Base-by-base conservation (phyloP, 2,329 filamentous ascomycete species). In the Phaeoacremonium minimum region DNA sequence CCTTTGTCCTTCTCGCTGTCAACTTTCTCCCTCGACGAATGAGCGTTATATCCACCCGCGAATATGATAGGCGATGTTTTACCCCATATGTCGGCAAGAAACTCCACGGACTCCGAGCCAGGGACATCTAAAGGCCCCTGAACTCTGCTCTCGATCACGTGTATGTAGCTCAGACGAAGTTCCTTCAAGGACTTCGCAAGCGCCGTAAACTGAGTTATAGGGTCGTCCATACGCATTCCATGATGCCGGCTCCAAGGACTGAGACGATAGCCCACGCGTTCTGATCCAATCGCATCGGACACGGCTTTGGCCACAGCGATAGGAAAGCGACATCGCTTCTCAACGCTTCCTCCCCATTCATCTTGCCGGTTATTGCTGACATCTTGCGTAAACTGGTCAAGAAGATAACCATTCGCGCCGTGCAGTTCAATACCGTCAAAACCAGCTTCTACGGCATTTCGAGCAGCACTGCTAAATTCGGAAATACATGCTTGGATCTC, bases 381-480 rank as follows among this genome's bases (percentile, higher is more conserved):
- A 42, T 71, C 67, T 42, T 75, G 72, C 6, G 70, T 61, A 55
- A 79, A 80, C 46, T 77, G 73, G 37, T 77, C 72, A 15, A 72
- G 56, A 5, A 64, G 46, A 30, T 64, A 64, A 11, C 61, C 61
- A 20, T 64, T 63, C 26, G 50, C 63, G 6, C 48, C 58, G 30
- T 67, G 63, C 15, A 67, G 43, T 45, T 67, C 64, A 2, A 67
- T 52, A 5, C 63, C 62, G 34, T 67, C 59, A 19, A 72, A 79
- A 0, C 75, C 75, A 35, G 65, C 67, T 33, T 71, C 66, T 18
- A 81, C 63, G 1, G 77, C 77, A 13, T 57, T 56, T 45, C 52
- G 56, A 0, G 55, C 55, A 1, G 60, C 55, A 0, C 41, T 32
- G 35, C 49, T 46, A 34, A 50, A 62, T 35, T 59, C 55, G 0